A percentile compares a stretch with the other conserved stretches of the same genome.
phyloP scores from a whole-genome alignment of 1,284 basidiomycete genomes.

The Xanthoconium separans region DNA sequence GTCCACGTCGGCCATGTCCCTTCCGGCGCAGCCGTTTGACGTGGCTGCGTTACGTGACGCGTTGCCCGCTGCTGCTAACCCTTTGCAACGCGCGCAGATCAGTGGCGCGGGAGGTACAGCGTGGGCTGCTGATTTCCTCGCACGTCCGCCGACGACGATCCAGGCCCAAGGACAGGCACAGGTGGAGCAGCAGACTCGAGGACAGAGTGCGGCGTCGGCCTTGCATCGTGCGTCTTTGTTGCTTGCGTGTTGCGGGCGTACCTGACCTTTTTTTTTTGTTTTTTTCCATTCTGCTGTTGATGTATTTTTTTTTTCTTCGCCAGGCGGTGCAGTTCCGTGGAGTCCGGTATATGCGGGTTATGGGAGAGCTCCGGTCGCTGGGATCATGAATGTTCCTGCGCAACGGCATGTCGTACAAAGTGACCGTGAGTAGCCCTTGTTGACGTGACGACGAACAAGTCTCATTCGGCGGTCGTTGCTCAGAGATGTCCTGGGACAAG shows the following conservation, averaged over 20 bases:
- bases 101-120: constrained; percentile 8
- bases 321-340: constrained; percentile 40
- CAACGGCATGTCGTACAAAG: constrained; percentile 34
- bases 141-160: constrained; percentile 35
- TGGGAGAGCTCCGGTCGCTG: constrained; percentile 39
- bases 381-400: constrained; percentile 32
- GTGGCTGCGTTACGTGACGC: constrained; percentile 55
- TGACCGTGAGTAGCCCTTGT: constrained; percentile 34
- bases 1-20: not conserved
- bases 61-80: constrained; percentile 43
- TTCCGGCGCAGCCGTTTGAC: constrained; percentile 41
- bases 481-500: constrained; percentile 57
- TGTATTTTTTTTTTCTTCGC: not conserved
- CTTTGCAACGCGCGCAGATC: constrained; percentile 30
- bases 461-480: not conserved
- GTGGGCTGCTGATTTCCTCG: constrained; percentile 52
- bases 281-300: not conserved
- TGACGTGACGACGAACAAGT: not conserved
- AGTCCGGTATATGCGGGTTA: constrained; percentile 32
- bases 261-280: constrained; percentile 5
- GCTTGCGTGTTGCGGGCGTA: not conserved
- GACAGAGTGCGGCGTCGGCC: constrained; percentile 3
- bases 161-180: constrained; percentile 8
- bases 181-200: constrained; percentile 17
- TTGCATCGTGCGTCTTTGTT: constrained; percentile 20